Conservation (phyloP, 2,329 filamentous ascomycete genomes). For the Chaetomiaceae sp. region DNA sequence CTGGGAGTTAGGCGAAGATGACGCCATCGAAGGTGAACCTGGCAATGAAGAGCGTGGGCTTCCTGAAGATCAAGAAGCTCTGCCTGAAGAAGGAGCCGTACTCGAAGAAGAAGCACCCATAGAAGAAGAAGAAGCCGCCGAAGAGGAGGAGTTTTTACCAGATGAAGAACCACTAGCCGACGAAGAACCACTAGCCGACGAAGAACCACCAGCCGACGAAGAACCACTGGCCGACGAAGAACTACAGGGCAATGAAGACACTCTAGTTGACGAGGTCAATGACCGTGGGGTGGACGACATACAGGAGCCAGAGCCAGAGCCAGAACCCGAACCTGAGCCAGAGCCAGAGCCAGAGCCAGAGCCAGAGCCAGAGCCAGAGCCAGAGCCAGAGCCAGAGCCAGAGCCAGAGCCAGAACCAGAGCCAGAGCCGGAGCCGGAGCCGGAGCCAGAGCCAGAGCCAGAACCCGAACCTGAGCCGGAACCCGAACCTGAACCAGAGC, state of each 20-base stretch:
- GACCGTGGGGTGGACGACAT: no score
- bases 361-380: no score
- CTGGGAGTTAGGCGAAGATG: conserved; percentile 1
- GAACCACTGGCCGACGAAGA: neutral
- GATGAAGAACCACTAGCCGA: neutral
- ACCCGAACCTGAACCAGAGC: no score
- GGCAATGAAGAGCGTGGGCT: neutral
- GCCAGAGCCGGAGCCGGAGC: no score
- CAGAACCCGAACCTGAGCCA: no score
- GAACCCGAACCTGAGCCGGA: no score
- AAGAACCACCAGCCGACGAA: neutral
- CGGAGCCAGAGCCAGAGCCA: no score
- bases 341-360: no score
- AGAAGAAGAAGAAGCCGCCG: neutral
- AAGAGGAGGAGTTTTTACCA: neutral
- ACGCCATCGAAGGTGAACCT: neutral
- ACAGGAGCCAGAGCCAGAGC: no score
- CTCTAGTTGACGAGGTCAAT: neutral
- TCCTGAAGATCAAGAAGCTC: neutral
- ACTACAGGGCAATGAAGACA: neutral
- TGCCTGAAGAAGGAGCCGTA: neutral
- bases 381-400: no score
- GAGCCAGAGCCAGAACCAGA: no score
- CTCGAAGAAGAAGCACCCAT: neutral
- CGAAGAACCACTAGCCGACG: neutral